Base-by-base conservation (phyloP, 1,284 basidiomycete species). In the Tilletia indica region DNA sequence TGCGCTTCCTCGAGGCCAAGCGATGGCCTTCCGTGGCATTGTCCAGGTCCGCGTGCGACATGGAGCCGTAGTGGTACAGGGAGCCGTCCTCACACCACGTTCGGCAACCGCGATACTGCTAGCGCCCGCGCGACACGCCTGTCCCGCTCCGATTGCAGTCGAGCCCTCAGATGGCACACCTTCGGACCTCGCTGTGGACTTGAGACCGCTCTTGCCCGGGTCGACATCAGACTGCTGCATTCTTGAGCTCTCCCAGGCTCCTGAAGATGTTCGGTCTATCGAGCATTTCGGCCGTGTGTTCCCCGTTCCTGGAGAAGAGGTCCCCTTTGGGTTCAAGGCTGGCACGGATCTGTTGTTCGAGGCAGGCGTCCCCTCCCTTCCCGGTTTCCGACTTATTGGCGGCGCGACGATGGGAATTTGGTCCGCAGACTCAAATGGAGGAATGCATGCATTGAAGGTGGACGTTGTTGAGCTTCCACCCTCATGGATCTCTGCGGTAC, bases 371-470 rank as follows among this genome's bases (percentile, higher is more conserved):
- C 61, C 61, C 21, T 39, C 12, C 12, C 14, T 64, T 2, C 61
- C 61, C 16, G 61, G 61, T 2, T 64, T 64, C 34, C 61, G 61
- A 12, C 38, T 64, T 16, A 64, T 64, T 16, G 61, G 61, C 4
- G 31, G 12, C 25, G 31, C 31, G 16, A 31, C 25, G 25, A 31
- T 31, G 25, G 25, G 25, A 31, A 31, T 31, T 31, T 31, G 25
- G 25, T 31, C 25, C 2, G 25, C 25, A 31, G 25, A 31, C 0
- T 31, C 25, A 31, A 31, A 31, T 31, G 25, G 25, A 31, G 25
- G 25, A 31, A 31, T 31, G 25, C 25, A 31, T 31, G 25, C 25
- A 31, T 31, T 31, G 25, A 19, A 19, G 36, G 31, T 34, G 36
- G 61, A 64, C 34, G 36, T 64, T 19, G 36, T 64, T 16, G 61